Conservation (phyloP, 1,139 yeast genomes). For the Sugiyamaella grinbergsii region DNA sequence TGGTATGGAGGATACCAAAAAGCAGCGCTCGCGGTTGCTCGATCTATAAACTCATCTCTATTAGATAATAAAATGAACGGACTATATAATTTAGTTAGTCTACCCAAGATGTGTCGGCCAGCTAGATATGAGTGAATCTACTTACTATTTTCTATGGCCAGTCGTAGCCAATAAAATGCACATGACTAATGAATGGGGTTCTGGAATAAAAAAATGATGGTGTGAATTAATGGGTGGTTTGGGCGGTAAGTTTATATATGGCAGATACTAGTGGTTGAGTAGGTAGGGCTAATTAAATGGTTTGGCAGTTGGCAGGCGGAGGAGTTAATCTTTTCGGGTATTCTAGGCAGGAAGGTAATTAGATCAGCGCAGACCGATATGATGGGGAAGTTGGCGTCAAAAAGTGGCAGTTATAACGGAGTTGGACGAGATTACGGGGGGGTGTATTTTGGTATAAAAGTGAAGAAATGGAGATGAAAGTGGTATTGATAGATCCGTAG, state of each 20-base stretch:
- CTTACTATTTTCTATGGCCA: conserved; percentile 25
- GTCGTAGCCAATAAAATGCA: conserved; percentile 27
- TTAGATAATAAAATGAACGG: conserved; percentile 73
- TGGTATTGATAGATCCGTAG: no score
- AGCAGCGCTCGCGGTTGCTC: conserved; percentile 72
- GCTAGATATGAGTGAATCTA: background rate
- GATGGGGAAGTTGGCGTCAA: background rate
- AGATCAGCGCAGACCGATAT: no score
- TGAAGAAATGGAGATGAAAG: no score
- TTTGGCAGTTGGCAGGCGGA: no score
- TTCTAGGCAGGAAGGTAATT: no score
- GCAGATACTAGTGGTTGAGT: no score
- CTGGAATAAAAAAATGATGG: background rate
- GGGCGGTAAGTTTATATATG: background rate
- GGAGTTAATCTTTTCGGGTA: no score
- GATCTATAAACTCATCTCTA: conserved; percentile 76
- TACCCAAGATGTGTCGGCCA: background rate
- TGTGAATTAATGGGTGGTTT: background rate
- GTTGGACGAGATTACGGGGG: background rate
- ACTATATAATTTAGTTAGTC: conserved; percentile 22
- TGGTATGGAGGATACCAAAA: conserved; percentile 48
- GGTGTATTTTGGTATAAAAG: no score
- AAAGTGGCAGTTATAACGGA: conserved; percentile 2
- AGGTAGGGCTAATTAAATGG: no score
- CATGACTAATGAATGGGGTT: conserved; percentile 22